These are phyloP conservation scores for Eucalyptus curtisii DNA, from an alignment of 345 rosid genomes.

Conservation along the genomic window DNA sequence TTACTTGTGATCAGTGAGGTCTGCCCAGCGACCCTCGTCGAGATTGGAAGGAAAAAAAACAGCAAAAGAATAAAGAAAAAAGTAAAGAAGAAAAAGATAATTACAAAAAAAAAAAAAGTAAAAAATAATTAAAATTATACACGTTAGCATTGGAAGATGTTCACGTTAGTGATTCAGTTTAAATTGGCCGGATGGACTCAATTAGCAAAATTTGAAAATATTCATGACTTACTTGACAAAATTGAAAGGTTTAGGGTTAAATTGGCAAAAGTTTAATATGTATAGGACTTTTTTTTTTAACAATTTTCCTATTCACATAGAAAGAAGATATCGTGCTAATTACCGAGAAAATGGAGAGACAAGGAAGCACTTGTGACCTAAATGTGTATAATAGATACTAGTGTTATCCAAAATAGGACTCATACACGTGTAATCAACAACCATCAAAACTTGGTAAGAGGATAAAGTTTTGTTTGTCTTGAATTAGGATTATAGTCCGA, in stretches of 20 bases:
- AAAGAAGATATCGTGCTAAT: not conserved
- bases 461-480: not conserved
- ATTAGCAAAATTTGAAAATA: too few relatives aligned
- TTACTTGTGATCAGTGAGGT: too few relatives aligned
- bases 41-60: too few relatives aligned
- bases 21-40: accelerated
- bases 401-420: not conserved
- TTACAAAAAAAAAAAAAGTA: too few relatives aligned
- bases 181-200: too few relatives aligned
- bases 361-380: not conserved
- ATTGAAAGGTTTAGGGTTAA: accelerated
- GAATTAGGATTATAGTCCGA: not conserved
- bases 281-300: not conserved
- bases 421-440: not conserved
- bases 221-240: not conserved
- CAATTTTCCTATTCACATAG: not conserved
- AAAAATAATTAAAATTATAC: too few relatives aligned
- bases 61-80: too few relatives aligned
- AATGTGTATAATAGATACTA: not conserved
- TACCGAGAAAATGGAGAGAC: not conserved
- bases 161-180: accelerated
- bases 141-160: too few relatives aligned
- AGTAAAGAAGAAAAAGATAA: too few relatives aligned
- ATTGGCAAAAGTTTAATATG: too few relatives aligned
- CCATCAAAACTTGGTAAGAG: not conserved